Evolutionary conservation across 1,284 basidiomycete genomes (phyloP).

Genomic region (Moesziomyces antarcticus): DNA sequence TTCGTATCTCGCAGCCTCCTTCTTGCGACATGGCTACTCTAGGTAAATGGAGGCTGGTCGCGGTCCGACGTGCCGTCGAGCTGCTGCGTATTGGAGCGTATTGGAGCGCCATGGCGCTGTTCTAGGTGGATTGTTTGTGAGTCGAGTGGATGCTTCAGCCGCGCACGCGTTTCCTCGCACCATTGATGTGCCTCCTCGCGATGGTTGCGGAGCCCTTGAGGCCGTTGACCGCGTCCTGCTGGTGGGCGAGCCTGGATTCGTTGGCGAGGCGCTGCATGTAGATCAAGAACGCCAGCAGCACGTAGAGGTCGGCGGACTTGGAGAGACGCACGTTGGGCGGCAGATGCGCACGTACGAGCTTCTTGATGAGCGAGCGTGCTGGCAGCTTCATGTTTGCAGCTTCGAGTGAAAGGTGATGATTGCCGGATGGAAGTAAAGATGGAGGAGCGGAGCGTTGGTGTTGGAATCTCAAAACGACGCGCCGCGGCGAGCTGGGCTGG

Average conservation of each 20-base stretch:
- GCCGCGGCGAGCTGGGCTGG: not conserved
- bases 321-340: slow-evolving; percentile 40
- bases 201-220: slow-evolving; percentile 29
- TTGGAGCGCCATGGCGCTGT: too few species aligned
- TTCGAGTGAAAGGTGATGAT: too few species aligned
- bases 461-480: slow-evolving; percentile 6
- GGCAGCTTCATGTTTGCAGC: slow-evolving; percentile 37
- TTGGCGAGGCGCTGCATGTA: slow-evolving; percentile 45
- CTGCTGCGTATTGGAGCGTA: too few species aligned
- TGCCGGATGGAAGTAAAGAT: not conserved
- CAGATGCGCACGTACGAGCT: slow-evolving; percentile 40
- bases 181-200: slow-evolving; percentile 37
- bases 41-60: too few species aligned
- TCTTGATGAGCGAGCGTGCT: slow-evolving; percentile 41
- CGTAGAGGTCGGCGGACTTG: slow-evolving; percentile 45
- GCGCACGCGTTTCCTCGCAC: slow-evolving; percentile 41
- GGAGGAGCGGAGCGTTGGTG: not conserved
- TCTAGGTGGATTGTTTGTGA: too few species aligned
- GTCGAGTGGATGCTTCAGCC: slow-evolving; percentile 4
- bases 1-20: too few species aligned
- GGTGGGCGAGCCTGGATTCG: slow-evolving; percentile 39
- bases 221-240: slow-evolving; percentile 43
- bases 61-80: too few species aligned
- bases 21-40: too few species aligned
- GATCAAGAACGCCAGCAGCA: slow-evolving; percentile 46